Conservation (phyloP, 1,139 yeast species). For the Geotrichum fermentans region DNA sequence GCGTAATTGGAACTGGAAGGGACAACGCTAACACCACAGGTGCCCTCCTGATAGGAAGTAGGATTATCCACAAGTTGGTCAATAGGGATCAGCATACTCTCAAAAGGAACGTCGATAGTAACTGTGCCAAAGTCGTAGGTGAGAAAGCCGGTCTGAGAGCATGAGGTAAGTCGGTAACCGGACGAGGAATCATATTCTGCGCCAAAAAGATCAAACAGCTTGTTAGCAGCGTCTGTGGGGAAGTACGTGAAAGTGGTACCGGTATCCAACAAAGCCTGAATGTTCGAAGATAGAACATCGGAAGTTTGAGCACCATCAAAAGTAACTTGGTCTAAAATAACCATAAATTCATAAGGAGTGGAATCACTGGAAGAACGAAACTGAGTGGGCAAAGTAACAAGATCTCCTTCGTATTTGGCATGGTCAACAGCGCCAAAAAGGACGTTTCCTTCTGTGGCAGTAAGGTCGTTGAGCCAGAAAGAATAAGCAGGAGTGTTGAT, state of each 20-base stretch:
- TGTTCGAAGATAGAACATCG: slow-evolving; percentile 2
- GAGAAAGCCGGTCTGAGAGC: slow-evolving; percentile 22
- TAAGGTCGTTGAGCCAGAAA: slow-evolving; percentile 42
- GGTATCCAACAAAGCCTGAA: slow-evolving; percentile 13
- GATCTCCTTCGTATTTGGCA: slow-evolving; percentile 43
- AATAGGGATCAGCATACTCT: slow-evolving; percentile 5
- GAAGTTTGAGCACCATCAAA: neutral
- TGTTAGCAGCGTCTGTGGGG: slow-evolving; percentile 4
- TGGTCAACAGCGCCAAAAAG: slow-evolving; percentile 55
- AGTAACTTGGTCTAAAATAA: neutral
- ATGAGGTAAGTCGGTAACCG: neutral
- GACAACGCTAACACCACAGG: neutral
- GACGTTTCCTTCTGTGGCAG: slow-evolving; percentile 41
- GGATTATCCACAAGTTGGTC: neutral
- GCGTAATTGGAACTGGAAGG: slow-evolving; percentile 8
- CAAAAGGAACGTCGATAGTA: slow-evolving; percentile 38
- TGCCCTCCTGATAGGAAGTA: neutral
- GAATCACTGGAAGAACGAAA: neutral
- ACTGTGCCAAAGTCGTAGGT: slow-evolving; percentile 42
- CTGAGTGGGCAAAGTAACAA: neutral
- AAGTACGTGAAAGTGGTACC: slow-evolving; percentile 16
- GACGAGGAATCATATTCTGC: neutral
- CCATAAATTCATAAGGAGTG: neutral
- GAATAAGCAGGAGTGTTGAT: slow-evolving; percentile 46
- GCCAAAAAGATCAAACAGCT: neutral